Percentiles rank a stretch among this genome's conserved stretches.
Conservation (phyloP, 1,284 basidiomycete genomes). For the Rhizoctonia solani region DNA sequence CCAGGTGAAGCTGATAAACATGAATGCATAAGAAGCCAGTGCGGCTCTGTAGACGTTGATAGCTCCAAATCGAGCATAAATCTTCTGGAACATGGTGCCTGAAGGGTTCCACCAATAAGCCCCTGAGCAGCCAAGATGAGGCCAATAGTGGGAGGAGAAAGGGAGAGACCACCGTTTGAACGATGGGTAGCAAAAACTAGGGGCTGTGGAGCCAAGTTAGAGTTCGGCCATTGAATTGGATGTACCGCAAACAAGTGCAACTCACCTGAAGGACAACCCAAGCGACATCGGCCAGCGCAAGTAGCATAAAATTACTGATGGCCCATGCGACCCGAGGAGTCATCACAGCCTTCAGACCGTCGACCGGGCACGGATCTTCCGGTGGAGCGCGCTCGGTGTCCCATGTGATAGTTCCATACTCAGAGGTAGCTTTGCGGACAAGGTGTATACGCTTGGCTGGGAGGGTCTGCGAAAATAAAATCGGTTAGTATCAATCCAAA, state of each 20-base stretch:
- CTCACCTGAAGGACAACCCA: constrained; percentile 31
- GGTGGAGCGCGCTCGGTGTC: not conserved
- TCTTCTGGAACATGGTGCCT: not conserved
- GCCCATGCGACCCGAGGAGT: constrained; percentile 28
- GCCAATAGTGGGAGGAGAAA: constrained; percentile 32
- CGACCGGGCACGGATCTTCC: not conserved
- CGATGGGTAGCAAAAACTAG: constrained; percentile 34
- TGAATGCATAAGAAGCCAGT: constrained; percentile 1
- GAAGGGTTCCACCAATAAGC: constrained; percentile 16
- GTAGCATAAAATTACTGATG: constrained; percentile 28
- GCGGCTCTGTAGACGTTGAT: constrained; percentile 4
- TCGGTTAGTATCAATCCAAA: not conserved
- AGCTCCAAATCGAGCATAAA: constrained; percentile 26
- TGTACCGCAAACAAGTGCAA: too few species aligned
- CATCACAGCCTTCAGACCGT: constrained; percentile 6
- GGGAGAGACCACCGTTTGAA: constrained; percentile 24
- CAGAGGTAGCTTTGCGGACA: constrained; percentile 16
- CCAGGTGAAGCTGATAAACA: not conserved
- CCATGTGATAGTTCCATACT: constrained; percentile 20
- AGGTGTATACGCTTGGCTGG: constrained; percentile 23
- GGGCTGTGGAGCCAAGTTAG: not conserved
- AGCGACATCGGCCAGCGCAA: constrained; percentile 36
- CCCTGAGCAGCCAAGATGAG: constrained; percentile 28
- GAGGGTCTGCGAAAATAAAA: constrained; percentile 3
- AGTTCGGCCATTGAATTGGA: not conserved